Conservation (phyloP, 257 asterid species). For the Pogostemon cablin region DNA sequence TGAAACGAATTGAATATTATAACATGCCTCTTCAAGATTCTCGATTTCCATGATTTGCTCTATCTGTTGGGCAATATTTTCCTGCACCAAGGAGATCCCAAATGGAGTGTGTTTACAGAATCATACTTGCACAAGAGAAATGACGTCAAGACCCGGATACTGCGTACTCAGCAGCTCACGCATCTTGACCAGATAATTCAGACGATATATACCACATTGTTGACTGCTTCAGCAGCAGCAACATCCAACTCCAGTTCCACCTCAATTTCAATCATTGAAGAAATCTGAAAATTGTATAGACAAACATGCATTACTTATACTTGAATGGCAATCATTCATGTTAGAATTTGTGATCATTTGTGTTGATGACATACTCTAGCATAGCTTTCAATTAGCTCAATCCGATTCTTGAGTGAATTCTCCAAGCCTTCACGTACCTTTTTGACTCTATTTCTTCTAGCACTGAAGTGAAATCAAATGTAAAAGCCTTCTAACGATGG, state of each 20-base stretch:
- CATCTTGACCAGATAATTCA: conserved; percentile 6
- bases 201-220: conserved; percentile 55
- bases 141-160: background rate
- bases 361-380: conserved; percentile 65
- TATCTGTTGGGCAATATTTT: conserved; percentile 80
- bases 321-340: conserved; percentile 4
- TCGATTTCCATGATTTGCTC: conserved; percentile 90
- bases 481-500: background rate
- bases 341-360: conserved; percentile 4
- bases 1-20: conserved; percentile 12
- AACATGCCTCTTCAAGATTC: conserved; percentile 90
- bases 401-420: conserved; percentile 74
- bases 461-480: conserved; percentile 44
- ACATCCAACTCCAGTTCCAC: conserved; percentile 92
- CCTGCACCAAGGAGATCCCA: conserved; percentile 55
- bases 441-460: conserved; percentile 76
- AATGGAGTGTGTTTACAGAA: background rate
- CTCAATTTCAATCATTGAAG: conserved; percentile 96
- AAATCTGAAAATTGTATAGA: conserved; percentile 59
- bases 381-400: conserved; percentile 92
- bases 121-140: background rate
- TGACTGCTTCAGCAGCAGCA: conserved; percentile 88
- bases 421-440: conserved; percentile 83
- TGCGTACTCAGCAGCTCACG: too few relatives aligned
- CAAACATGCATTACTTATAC: background rate